Evolutionary conservation across 257 asterid species (phyloP).

Genomic region (Paraleonurus japonicus): DNA sequence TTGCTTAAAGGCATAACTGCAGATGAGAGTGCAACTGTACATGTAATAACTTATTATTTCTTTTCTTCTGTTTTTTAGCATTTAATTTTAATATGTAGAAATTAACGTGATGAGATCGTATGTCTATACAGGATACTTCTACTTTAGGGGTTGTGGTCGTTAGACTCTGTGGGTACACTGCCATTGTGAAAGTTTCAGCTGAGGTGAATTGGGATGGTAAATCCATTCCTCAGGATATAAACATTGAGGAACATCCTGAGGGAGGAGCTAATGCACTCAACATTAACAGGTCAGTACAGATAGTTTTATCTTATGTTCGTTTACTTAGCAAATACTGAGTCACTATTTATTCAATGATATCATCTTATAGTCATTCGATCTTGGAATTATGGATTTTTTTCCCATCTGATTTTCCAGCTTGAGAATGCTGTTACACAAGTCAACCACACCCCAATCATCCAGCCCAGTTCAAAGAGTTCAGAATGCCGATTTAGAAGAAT

Average conservation of each 20-base stretch:
- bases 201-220: conserved; percentile 53
- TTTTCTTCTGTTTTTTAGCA: conserved; percentile 3
- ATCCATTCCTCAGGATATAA: conserved; percentile 54
- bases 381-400: conserved; percentile 14
- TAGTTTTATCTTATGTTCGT: conserved; percentile 10
- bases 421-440: conserved; percentile 72
- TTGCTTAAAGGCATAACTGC: conserved; percentile 85
- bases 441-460: conserved; percentile 50
- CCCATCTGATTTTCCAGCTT: conserved; percentile 50
- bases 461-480: conserved; percentile 56
- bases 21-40: conserved; percentile 75
- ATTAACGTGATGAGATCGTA: conserved; percentile 16
- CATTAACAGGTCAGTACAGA: conserved; percentile 55
- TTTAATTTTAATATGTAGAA: not conserved
- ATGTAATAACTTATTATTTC: conserved; percentile 33
- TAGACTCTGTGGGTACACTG: conserved; percentile 65
- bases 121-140: conserved; percentile 58
- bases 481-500: conserved; percentile 53
- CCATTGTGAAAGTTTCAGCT: conserved; percentile 61
- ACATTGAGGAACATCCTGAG: conserved; percentile 68
- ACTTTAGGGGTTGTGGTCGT: conserved; percentile 72
- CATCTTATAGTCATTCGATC: not conserved
- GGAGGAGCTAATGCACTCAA: conserved; percentile 86
- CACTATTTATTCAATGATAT: conserved; percentile 1
- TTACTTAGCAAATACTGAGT: not conserved